Conservation (phyloP, 768 basidiomycete species). For the Termitomyces sp. region DNA sequence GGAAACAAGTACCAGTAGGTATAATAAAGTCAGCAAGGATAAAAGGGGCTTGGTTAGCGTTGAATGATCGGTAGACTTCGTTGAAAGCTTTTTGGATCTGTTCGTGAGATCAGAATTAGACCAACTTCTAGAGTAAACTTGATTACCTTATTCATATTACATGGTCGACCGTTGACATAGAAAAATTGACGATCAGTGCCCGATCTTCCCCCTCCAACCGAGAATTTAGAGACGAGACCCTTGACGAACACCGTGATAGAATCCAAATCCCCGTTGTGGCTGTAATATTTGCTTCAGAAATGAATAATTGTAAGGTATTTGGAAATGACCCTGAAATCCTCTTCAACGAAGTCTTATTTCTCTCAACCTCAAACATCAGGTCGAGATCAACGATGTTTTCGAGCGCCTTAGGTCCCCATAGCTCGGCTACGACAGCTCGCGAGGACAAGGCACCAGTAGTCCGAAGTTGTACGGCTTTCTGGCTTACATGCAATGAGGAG, state of each 20-base stretch:
- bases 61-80: conserved; percentile 87
- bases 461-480: conserved; percentile 65
- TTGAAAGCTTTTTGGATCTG: conserved; percentile 89
- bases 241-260: conserved; percentile 46
- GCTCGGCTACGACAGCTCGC: conserved; percentile 58
- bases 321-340: conserved; percentile 23
- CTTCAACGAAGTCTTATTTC: conserved; percentile 52
- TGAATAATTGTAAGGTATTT: neutral
- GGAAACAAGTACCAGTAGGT: conserved; percentile 60
- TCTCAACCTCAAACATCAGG: conserved; percentile 62
- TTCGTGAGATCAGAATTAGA: neutral
- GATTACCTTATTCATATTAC: conserved; percentile 66
- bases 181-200: conserved; percentile 88
- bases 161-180: conserved; percentile 91
- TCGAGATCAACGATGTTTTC: conserved; percentile 75
- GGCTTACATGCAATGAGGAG: conserved; percentile 30
- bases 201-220: conserved; percentile 68
- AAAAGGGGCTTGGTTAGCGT: conserved; percentile 69
- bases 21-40: conserved; percentile 80
- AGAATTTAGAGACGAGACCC: conserved; percentile 84
- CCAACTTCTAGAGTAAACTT: neutral
- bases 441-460: conserved; percentile 66
- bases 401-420: conserved; percentile 85
- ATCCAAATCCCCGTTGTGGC: conserved; percentile 21
- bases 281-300: neutral